Percentiles rank a stretch among this genome's conserved stretches.
These are phyloP conservation scores for Neofusicoccum cordaticola DNA, from an alignment of 2,329 filamentous ascomycete genomes.

Conservation along the genomic window DNA sequence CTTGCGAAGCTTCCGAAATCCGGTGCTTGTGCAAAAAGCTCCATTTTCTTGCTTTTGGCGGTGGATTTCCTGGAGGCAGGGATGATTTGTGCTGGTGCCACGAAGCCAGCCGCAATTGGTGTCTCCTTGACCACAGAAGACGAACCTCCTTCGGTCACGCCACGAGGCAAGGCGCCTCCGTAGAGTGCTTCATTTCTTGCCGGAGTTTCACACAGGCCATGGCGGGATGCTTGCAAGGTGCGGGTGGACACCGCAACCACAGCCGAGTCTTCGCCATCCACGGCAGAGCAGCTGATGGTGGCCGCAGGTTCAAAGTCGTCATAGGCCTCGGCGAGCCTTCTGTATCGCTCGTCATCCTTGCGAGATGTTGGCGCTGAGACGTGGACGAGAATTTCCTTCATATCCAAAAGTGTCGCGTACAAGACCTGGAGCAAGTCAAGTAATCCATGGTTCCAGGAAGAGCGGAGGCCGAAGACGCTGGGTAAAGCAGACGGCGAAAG, in stretches of 20 bases:
- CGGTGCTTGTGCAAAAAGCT: slow-evolving; percentile 1
- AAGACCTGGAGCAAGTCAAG: background rate
- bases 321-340: slow-evolving; percentile 41
- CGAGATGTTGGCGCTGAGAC: slow-evolving; percentile 43
- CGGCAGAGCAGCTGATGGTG: background rate
- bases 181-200: background rate
- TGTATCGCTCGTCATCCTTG: slow-evolving; percentile 42
- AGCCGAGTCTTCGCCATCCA: background rate
- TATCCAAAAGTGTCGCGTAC: slow-evolving; percentile 20
- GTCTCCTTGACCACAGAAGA: background rate
- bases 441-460: slow-evolving; percentile 3
- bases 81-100: background rate
- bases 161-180: background rate
- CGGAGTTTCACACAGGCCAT: background rate
- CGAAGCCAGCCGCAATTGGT: background rate
- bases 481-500: background rate
- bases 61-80: background rate
- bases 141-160: background rate
- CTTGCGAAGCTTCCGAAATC: slow-evolving; percentile 9
- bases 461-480: background rate
- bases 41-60: background rate
- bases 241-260: background rate
- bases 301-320: slow-evolving; percentile 30
- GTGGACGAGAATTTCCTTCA: slow-evolving; percentile 47
- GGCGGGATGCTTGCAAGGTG: background rate